Evolutionary conservation across 495 filamentous ascomycete species (phyloP), one percentile per base, ranked within the genome.

Genomic region (Hypoxylon rickii): DNA sequence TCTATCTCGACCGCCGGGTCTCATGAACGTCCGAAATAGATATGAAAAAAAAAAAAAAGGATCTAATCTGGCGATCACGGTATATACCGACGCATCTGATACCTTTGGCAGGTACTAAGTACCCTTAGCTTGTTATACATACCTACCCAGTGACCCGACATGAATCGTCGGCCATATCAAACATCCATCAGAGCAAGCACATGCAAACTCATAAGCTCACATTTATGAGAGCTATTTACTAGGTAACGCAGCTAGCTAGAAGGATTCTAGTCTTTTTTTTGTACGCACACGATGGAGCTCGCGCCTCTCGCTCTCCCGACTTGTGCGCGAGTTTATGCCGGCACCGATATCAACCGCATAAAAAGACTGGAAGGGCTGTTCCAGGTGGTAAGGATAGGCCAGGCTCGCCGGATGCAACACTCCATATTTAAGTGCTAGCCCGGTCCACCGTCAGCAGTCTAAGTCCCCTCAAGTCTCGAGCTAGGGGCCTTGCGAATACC

Each of bases 301-400:
- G 48, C 37, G 11, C 7, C 18, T 39, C 24, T 59, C 55, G 34
- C 33, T 51, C 11, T 47, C 42, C 12, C 33, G 20, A 26, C 42
- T 58, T 47, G 32, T 52, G 55, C 55, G 55, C 55, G 48, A 46
- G 41, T 38, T 58, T 45, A 47, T 47, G 42, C 42, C 37, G 37
- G 29, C 0, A 16, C 24, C 24, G 24, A 29, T 29, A 36, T 39
- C 45, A 36, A 19, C 40, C 45, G 22, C 46, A 41, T 31, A 50
- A 32, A 12, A n/a, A n/a, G n/a, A n/a, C n/a, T n/a, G n/a, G n/a
- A n/a, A n/a, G n/a, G n/a, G n/a, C n/a, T n/a, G n/a, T n/a, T n/a
- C n/a, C n/a, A n/a, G n/a, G n/a, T n/a, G n/a, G n/a, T n/a, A n/a
- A n/a, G n/a, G n/a, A n/a, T n/a, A n/a, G n/a, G n/a, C n/a, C n/a